Evolutionary conservation across 78 protist species (phyloP).

Genomic region (Dictyostelium discoideum): DNA sequence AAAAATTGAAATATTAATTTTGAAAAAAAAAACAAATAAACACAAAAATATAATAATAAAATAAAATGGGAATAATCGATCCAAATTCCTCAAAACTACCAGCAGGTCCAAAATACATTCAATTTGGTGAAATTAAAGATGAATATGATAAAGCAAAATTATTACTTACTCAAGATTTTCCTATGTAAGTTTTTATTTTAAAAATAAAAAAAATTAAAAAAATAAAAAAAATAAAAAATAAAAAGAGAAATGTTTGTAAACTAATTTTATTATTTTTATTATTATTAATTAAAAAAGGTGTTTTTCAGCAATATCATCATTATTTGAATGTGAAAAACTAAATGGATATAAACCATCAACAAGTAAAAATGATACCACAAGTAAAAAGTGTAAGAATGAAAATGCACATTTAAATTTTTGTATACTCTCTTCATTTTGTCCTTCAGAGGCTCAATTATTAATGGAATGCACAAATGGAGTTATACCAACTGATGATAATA

Average conservation of each 20-base stretch:
- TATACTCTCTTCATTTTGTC: constrained; percentile 46
- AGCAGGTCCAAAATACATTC: background rate
- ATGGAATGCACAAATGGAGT: constrained; percentile 31
- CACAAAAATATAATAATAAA: background rate
- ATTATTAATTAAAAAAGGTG: background rate
- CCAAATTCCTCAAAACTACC: background rate
- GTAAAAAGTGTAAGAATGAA: constrained; percentile 2
- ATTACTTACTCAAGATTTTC: constrained; percentile 16
- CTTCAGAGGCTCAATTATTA: constrained; percentile 4
- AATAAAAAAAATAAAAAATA: no score
- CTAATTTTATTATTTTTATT: no score
- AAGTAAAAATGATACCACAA: background rate
- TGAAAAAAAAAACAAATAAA: background rate
- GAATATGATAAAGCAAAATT: constrained; percentile 50
- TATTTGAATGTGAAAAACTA: constrained; percentile 34
- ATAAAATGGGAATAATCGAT: background rate
- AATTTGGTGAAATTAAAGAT: constrained; percentile 51
- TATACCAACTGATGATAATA: background rate
- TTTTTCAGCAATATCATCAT: background rate
- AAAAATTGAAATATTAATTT: background rate
- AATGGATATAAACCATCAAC: background rate
- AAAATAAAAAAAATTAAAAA: no score
- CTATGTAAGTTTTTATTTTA: background rate
- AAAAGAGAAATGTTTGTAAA: no score
- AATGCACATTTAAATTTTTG: constrained; percentile 54